Conservation (phyloP, 768 basidiomycete species). For the Suillus occidentalis region DNA sequence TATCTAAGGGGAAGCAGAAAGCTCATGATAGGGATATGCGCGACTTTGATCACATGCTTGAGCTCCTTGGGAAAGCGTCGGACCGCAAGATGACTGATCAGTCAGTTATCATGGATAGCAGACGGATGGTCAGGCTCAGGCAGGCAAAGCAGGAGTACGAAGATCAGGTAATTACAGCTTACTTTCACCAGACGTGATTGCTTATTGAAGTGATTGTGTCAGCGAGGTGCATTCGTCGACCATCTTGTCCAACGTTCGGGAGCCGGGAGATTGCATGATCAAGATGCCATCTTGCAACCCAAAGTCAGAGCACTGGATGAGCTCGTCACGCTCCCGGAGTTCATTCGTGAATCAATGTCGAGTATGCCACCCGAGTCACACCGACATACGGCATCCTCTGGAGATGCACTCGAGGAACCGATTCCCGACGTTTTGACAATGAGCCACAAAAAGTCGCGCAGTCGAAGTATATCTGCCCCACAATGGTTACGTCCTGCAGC, state of each 20-base stretch:
- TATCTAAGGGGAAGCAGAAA: conserved; percentile 47
- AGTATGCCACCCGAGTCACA: conserved; percentile 24
- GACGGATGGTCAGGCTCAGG: conserved; percentile 54
- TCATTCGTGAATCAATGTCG: conserved; percentile 56
- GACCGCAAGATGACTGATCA: conserved; percentile 68
- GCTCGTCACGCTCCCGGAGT: conserved; percentile 56
- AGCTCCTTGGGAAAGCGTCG: conserved; percentile 69
- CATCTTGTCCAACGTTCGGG: conserved; percentile 69
- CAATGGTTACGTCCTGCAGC: conserved; percentile 50
- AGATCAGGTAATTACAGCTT: conserved; percentile 51
- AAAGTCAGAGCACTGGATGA: conserved; percentile 6
- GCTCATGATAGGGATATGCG: conserved; percentile 40
- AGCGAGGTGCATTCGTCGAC: conserved; percentile 79
- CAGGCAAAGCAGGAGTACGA: conserved; percentile 56
- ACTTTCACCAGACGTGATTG: neutral
- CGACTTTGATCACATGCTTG: conserved; percentile 73
- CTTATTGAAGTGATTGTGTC: conserved; percentile 13
- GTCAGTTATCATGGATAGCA: conserved; percentile 64
- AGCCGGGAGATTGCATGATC: conserved; percentile 71
- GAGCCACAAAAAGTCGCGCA: conserved; percentile 34
- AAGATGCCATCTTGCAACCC: conserved; percentile 60
- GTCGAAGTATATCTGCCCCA: conserved; percentile 60
- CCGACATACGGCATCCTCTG: neutral
- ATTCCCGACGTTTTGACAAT: conserved; percentile 14
- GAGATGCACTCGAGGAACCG: conserved; percentile 15